Base-by-base conservation (phyloP, 768 basidiomycete genomes). In the Hemileccinum impolitum region DNA sequence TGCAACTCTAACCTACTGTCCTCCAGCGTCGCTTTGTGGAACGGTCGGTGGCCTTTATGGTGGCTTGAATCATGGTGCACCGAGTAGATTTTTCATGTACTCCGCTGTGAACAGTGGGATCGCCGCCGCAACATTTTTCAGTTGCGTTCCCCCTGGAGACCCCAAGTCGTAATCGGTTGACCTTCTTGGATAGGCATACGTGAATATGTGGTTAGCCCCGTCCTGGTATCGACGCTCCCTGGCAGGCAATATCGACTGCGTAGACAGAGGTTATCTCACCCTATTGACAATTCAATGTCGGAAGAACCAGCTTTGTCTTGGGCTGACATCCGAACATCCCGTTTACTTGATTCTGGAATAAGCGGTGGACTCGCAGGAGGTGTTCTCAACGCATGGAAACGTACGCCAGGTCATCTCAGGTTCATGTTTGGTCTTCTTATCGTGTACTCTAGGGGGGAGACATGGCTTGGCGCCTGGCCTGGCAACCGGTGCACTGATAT, bases 101-200 rank as follows among this genome's bases (percentile, higher is more conserved):
- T 79, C 90, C 49, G 84, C 81, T 15, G 53, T 87, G 18, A 93
- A 93, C 61, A 81, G 83, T 39, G 82, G 81, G 19, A 70, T 91
- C 15, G 84, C 80, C 10, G 82, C 87, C 6, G 74, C 80, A 9
- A 78, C 82, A 0, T 94, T 94, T 70, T 93, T 94, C 67, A 77
- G 92, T 92, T 46, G 85, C 71, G 26, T 51, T 26, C 4, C 28
- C 11, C 37, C 8, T 14, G 1, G 32, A 12, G 15, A 39, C 9
- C 3, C 3, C 28, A 12, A 15, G 5, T 30, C 21, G 3, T 31
- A 21, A 39, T 41, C 0, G 14, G 55, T 43, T 44, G 40, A 53
- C 31, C 23, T 15, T 37, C 3, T 43, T 26, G 39, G 44, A 14
- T 54, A 93, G 92, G 80, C 50, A 63, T 87, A 45, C 80, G 90